Evolutionary conservation across 202 grass and related monocot species (phyloP).

Genomic region (Miscanthus sacchariflorus): DNA sequence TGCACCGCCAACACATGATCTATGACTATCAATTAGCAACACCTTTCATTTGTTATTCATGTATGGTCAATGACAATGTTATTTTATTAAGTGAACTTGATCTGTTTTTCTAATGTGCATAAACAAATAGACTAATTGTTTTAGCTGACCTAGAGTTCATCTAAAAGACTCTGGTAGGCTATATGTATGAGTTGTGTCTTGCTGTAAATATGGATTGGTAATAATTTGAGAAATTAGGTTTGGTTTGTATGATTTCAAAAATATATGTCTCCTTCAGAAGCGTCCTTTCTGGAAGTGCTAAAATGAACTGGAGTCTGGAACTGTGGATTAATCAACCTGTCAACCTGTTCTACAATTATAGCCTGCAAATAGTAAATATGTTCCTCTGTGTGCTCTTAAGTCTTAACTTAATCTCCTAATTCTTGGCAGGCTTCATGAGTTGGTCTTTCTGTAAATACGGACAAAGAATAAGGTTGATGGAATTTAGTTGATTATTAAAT

Average conservation of each 20-base stretch:
- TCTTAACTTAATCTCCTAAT: constrained; percentile 42
- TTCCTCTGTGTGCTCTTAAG: neutral
- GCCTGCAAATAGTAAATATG: constrained; percentile 14
- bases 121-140: neutral
- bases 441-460: constrained; percentile 52
- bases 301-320: neutral
- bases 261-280: neutral
- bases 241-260: neutral
- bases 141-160: neutral
- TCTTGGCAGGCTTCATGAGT: constrained; percentile 56
- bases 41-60: neutral
- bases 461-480: constrained; percentile 30
- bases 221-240: constrained; percentile 18
- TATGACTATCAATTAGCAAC: constrained; percentile 6
- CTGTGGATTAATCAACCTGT: neutral
- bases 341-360: constrained; percentile 1
- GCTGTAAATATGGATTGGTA: constrained; percentile 13
- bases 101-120: constrained; percentile 11
- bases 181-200: constrained; percentile 21
- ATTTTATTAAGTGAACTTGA: neutral
- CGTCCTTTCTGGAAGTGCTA: neutral
- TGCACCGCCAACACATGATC: neutral
- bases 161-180: neutral
- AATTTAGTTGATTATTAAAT: constrained; percentile 23
- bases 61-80: constrained; percentile 9